These are phyloP conservation scores for Rhodamnia argentea DNA, from an alignment of 345 rosid genomes.

Conservation along the genomic window DNA sequence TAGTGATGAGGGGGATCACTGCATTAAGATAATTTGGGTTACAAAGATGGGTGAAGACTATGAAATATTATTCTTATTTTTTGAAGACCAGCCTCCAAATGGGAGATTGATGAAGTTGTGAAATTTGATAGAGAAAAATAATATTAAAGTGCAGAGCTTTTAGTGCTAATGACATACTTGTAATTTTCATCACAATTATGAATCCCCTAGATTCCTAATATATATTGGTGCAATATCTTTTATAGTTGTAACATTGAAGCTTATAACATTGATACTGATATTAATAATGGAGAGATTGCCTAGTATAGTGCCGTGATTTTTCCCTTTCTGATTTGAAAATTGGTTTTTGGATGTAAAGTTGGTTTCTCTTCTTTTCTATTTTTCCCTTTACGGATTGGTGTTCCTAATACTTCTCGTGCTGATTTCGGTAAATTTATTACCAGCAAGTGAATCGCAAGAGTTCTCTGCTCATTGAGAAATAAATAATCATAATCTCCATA, in stretches of 20 bases:
- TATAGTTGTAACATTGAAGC: background rate
- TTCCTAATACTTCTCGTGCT: background rate
- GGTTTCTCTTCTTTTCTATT: background rate
- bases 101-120: background rate
- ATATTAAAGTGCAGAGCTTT: background rate
- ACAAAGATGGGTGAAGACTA: background rate
- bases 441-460: background rate
- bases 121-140: background rate
- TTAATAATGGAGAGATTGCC: background rate
- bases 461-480: background rate
- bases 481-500: background rate
- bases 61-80: background rate
- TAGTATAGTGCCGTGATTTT: background rate
- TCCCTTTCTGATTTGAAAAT: background rate
- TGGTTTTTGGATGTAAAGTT: background rate
- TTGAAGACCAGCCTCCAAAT: background rate
- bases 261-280: background rate
- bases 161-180: background rate
- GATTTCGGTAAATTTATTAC: background rate
- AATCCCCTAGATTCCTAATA: background rate
- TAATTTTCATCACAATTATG: background rate
- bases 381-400: background rate
- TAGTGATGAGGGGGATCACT: background rate
- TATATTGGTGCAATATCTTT: background rate
- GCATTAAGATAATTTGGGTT: background rate